A percentile compares a stretch with the other conserved stretches of the same genome.
Evolutionary conservation across 768 basidiomycete genomes (phyloP).

Genomic region (Terana coerulea): DNA sequence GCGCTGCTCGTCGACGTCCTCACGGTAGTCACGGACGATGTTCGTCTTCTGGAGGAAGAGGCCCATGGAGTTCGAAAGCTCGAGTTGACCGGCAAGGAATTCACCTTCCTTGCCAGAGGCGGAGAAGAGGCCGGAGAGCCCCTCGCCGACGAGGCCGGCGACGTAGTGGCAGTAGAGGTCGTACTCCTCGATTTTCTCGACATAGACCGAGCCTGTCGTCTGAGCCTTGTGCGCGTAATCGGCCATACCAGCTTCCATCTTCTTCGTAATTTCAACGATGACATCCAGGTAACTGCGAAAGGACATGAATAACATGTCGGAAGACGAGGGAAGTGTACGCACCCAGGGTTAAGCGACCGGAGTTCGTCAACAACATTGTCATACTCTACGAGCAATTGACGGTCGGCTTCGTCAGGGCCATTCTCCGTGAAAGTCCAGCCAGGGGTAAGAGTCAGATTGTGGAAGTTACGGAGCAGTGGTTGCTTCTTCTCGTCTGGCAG

Average conservation of each 20-base stretch:
- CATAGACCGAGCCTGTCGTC: conserved; percentile 61
- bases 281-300: conserved; percentile 60
- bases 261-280: conserved; percentile 77
- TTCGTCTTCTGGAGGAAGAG: conserved; percentile 96
- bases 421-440: conserved; percentile 85
- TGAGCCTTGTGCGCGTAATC: conserved; percentile 87
- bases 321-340: conserved; percentile 19
- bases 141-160: conserved; percentile 96
- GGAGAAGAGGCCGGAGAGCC: conserved; percentile 83
- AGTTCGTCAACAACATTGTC: conserved; percentile 79
- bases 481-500: conserved; percentile 85
- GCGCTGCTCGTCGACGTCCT: conserved; percentile 81
- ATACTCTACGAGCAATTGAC: conserved; percentile 81
- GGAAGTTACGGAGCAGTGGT: conserved; percentile 78
- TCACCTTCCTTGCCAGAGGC: conserved; percentile 78
- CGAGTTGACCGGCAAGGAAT: conserved; percentile 76
- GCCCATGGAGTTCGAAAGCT: conserved; percentile 93
- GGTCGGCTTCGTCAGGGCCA: conserved; percentile 87
- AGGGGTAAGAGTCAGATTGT: conserved; percentile 70
- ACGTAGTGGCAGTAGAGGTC: conserved; percentile 99
- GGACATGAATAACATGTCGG: background rate
- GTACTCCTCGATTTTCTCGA: conserved; percentile 80
- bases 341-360: conserved; percentile 62
- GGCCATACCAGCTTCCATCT: conserved; percentile 96
- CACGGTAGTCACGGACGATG: conserved; percentile 92